These are phyloP conservation scores for Silene latifolia DNA, from an alignment of 148 eudicot genomes.

Conservation along the genomic window DNA sequence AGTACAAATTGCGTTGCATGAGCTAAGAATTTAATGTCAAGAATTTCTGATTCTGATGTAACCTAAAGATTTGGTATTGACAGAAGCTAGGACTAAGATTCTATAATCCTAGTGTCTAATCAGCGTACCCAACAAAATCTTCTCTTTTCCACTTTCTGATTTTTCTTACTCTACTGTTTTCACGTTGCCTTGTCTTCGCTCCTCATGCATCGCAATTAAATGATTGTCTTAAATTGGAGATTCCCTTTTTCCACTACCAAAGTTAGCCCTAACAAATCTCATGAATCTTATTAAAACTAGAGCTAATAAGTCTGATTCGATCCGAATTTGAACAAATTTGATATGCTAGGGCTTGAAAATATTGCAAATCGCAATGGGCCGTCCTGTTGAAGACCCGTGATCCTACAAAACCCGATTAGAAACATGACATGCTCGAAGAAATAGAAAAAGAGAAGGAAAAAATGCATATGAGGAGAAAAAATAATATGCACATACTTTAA, in stretches of 20 bases:
- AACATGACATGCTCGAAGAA: too few relatives aligned
- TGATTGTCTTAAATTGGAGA: slow-evolving; percentile 5
- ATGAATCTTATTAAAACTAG: not conserved
- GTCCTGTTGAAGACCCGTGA: too few relatives aligned
- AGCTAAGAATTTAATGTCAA: slow-evolving; percentile 1
- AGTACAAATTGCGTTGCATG: too few relatives aligned
- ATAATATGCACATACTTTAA: not conserved
- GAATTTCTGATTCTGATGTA: not conserved
- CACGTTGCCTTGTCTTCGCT: not conserved
- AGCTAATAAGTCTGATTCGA: too few relatives aligned
- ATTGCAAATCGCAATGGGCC: too few relatives aligned
- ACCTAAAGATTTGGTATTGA: not conserved
- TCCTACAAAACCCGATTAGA: too few relatives aligned
- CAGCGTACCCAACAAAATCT: slow-evolving; percentile 14
- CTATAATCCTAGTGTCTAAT: not conserved
- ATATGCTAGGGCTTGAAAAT: too few relatives aligned
- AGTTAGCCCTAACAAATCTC: not conserved
- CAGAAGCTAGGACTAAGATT: slow-evolving; percentile 5
- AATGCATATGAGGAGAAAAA: too few relatives aligned
- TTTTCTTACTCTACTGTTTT: not conserved
- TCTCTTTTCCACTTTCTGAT: not conserved
- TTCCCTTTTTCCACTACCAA: not conserved
- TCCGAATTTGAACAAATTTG: too few relatives aligned
- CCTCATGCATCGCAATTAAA: not conserved
- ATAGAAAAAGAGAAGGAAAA: too few relatives aligned